Conservation (phyloP, 2,329 filamentous ascomycete species). For the Rhynchosporium secalis region DNA sequence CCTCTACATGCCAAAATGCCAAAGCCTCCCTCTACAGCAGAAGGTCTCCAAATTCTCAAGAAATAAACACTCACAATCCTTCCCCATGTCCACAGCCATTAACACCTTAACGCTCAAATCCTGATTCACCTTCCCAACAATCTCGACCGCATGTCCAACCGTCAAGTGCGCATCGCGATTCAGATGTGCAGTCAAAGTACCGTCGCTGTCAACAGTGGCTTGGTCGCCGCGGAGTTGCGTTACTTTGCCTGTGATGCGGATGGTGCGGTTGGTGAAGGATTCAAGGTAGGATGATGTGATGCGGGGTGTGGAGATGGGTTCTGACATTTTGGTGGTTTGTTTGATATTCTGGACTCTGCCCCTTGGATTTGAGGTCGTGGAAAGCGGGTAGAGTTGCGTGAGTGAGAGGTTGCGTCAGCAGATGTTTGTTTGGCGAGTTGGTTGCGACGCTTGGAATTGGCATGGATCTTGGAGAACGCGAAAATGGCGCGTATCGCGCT, state of each 20-base stretch:
- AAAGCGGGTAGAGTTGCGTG: background rate
- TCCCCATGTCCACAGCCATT: constrained; percentile 68
- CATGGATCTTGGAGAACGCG: background rate
- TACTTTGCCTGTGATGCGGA: constrained; percentile 86
- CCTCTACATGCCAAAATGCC: background rate
- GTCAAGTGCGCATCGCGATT: constrained; percentile 72
- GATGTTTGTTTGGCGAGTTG: background rate
- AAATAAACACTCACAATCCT: constrained; percentile 59
- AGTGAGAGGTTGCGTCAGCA: background rate
- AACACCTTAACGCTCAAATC: constrained; percentile 73
- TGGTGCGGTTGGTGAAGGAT: constrained; percentile 69
- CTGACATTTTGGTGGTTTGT: constrained; percentile 54
- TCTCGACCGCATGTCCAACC: constrained; percentile 68
- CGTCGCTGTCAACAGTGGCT: constrained; percentile 78
- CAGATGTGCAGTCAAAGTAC: constrained; percentile 71
- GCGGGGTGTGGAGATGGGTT: constrained; percentile 73
- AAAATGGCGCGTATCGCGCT: constrained; percentile 3
- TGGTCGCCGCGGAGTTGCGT: constrained; percentile 77
- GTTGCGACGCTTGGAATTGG: background rate
- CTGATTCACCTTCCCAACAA: constrained; percentile 77
- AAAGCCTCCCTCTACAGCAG: background rate
- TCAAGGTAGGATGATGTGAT: constrained; percentile 79
- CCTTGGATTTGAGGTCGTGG: background rate
- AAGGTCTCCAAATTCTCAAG: constrained; percentile 11
- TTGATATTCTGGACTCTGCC: background rate